Percentiles rank a stretch among this genome's conserved stretches.
These are phyloP conservation scores for Nakazawaea pomicola DNA, from an alignment of 805 yeast species.

Conservation along the genomic window DNA sequence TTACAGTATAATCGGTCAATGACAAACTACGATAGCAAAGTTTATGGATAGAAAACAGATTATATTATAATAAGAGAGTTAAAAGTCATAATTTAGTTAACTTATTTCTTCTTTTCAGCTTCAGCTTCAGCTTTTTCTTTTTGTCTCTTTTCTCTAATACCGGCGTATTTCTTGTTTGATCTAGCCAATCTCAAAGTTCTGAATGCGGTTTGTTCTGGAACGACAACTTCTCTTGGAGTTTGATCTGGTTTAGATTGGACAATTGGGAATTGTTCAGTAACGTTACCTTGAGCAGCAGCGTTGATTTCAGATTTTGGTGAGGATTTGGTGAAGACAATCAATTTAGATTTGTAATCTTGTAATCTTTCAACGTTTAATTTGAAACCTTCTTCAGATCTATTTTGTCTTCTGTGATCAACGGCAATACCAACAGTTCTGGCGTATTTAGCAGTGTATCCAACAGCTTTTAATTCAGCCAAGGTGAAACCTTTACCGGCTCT, in stretches of 20 bases:
- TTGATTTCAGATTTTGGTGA: slow-evolving; percentile 66
- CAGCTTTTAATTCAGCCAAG: slow-evolving; percentile 96
- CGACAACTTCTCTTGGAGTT: slow-evolving; percentile 86
- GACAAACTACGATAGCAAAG: no score
- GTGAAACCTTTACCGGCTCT: slow-evolving; percentile 99
- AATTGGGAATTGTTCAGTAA: slow-evolving; percentile 86
- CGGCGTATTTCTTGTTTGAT: slow-evolving; percentile 89
- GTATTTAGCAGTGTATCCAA: slow-evolving; percentile 86
- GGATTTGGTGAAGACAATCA: slow-evolving; percentile 92
- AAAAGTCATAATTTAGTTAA: slow-evolving; percentile 1
- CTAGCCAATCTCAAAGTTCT: slow-evolving; percentile 93
- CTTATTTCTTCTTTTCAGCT: slow-evolving; percentile 97
- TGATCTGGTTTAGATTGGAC: slow-evolving; percentile 68
- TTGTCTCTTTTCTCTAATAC: slow-evolving; percentile 98
- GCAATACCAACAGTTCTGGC: slow-evolving; percentile 99
- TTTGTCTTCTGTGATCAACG: slow-evolving; percentile 99
- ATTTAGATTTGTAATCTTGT: slow-evolving; percentile 91
- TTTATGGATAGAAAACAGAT: no score
- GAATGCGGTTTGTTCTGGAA: slow-evolving; percentile 70
- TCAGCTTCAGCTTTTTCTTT: slow-evolving; percentile 97
- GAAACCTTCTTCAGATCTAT: slow-evolving; percentile 94
- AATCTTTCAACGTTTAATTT: slow-evolving; percentile 94
- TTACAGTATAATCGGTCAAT: no score
- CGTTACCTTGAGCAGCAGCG: slow-evolving; percentile 64
- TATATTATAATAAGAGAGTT: no score